These are phyloP conservation scores for Paralagenidium karlingii DNA, from an alignment of 352 stramenopile genomes.

Conservation along the genomic window DNA sequence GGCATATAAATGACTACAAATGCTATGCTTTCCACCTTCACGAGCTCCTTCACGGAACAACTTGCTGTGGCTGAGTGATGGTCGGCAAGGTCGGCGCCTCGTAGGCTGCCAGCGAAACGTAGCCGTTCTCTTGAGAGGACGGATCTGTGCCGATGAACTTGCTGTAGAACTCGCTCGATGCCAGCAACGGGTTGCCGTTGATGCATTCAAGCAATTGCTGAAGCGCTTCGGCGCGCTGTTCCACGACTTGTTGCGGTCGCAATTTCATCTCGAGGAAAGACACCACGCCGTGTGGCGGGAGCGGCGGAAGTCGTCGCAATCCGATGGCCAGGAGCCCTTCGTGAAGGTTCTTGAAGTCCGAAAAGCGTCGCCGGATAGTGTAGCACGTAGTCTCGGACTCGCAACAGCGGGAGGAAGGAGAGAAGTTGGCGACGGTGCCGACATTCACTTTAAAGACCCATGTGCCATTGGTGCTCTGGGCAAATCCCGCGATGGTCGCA, in stretches of 20 bases:
- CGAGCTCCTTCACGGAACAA: too few relatives aligned
- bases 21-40: too few relatives aligned
- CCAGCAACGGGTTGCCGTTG: slow-evolving; percentile 33
- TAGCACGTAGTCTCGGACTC: too few relatives aligned
- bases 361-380: slow-evolving; percentile 57
- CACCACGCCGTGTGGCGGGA: slow-evolving; percentile 47
- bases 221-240: slow-evolving; percentile 29
- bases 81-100: slow-evolving; percentile 37
- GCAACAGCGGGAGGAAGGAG: too few relatives aligned
- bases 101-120: slow-evolving; percentile 60
- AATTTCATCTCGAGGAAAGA: slow-evolving; percentile 61
- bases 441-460: slow-evolving; percentile 75
- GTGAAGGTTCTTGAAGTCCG: slow-evolving; percentile 58
- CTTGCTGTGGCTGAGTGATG: too few relatives aligned
- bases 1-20: too few relatives aligned
- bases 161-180: slow-evolving; percentile 22
- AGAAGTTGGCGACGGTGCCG: slow-evolving; percentile 21
- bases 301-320: slow-evolving; percentile 20
- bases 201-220: slow-evolving; percentile 48
- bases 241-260: slow-evolving; percentile 38
- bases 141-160: slow-evolving; percentile 63
- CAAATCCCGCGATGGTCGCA: slow-evolving; percentile 53
- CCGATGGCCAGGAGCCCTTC: slow-evolving; percentile 18
- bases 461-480: slow-evolving; percentile 45
- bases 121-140: slow-evolving; percentile 42